These are phyloP conservation scores for Loxodes magnus DNA, from an alignment of 73 alveolate species.

Conservation along the genomic window DNA sequence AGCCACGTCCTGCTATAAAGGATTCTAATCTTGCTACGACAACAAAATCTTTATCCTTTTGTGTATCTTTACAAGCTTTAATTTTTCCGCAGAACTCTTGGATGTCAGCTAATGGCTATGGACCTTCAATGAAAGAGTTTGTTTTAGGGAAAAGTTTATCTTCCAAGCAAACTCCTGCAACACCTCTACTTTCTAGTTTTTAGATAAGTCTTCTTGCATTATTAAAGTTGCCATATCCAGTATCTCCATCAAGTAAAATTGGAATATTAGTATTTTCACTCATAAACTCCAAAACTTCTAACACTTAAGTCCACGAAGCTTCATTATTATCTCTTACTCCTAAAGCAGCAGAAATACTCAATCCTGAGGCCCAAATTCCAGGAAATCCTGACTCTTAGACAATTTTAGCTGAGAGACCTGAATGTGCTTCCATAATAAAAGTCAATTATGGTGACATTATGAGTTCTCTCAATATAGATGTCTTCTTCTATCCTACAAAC, in stretches of 20 bases:
- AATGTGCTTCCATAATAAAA: conserved; percentile 67
- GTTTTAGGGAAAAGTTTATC: conserved; percentile 69
- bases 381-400: conserved; percentile 53
- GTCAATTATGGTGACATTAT: conserved; percentile 20
- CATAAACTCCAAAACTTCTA: conserved; percentile 43
- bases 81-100: conserved; percentile 63
- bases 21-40: conserved; percentile 77
- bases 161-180: conserved; percentile 81
- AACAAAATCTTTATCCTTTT: conserved; percentile 50
- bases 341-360: conserved; percentile 25
- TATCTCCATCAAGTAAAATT: conserved; percentile 73
- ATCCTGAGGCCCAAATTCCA: conserved; percentile 50
- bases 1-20: conserved; percentile 71
- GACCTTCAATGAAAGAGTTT: conserved; percentile 66
- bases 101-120: conserved; percentile 52
- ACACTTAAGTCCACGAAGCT: conserved; percentile 50
- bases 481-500: too few species aligned
- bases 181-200: conserved; percentile 61
- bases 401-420: conserved; percentile 55
- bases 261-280: conserved; percentile 69
- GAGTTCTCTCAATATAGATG: conserved; percentile 19
- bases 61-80: conserved; percentile 58
- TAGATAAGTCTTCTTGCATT: conserved; percentile 65
- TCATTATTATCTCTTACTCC: conserved; percentile 49
- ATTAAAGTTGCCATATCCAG: conserved; percentile 70